phyloP scores from a whole-genome alignment of 164 flowering plant genomes.

The Stephania yunnanensis region DNA sequence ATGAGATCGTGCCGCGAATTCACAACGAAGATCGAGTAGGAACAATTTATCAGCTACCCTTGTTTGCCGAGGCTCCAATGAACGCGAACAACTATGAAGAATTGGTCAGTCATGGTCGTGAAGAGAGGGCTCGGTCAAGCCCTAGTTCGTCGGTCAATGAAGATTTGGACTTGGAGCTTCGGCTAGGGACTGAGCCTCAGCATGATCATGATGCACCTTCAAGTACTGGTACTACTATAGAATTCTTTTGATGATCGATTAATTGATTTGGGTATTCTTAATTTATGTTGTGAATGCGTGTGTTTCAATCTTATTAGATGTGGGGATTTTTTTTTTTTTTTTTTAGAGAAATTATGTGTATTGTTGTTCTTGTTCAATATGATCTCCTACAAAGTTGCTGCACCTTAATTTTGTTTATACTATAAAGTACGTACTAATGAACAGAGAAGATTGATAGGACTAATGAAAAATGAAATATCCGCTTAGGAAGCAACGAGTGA shows the following conservation, averaged over 20 bases:
- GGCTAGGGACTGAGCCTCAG: slow-evolving; percentile 40
- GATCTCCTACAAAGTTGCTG: no score
- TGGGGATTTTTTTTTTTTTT: no score
- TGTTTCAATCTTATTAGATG: no score
- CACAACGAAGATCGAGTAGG: slow-evolving; percentile 5
- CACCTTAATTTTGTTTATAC: no score
- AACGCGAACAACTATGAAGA: slow-evolving; percentile 2
- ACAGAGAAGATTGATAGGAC: neutral
- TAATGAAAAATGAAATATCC: no score
- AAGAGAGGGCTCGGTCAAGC: slow-evolving; percentile 13
- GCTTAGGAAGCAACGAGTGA: no score
- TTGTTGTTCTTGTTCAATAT: neutral
- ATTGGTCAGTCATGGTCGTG: neutral
- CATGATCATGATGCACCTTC: neutral
- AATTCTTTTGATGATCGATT: slow-evolving; percentile 15
- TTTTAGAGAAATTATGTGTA: no score
- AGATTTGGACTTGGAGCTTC: slow-evolving; percentile 49
- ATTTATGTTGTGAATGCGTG: neutral
- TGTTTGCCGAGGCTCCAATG: slow-evolving; percentile 22
- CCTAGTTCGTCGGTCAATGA: slow-evolving; percentile 5
- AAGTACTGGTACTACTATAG: slow-evolving; percentile 12
- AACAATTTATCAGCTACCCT: slow-evolving; percentile 21
- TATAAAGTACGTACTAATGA: neutral
- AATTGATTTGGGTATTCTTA: no score
- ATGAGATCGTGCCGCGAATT: neutral